Evolutionary conservation across 2,329 filamentous ascomycete genomes (phyloP).

Genomic region (Fusarium albidum): DNA sequence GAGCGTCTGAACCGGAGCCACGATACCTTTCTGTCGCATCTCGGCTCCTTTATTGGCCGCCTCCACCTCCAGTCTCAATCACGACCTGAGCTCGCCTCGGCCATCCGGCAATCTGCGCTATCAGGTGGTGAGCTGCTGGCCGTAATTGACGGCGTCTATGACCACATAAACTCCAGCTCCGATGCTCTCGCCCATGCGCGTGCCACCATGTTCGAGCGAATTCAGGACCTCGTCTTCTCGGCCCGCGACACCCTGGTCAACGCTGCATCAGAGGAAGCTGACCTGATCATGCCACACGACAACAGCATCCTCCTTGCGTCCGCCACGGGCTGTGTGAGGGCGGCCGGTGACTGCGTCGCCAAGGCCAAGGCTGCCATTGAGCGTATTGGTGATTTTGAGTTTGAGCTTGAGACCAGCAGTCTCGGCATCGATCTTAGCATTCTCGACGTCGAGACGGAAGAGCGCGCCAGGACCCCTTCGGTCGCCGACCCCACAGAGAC

Average conservation of each 20-base stretch:
- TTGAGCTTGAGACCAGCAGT: conserved; percentile 70
- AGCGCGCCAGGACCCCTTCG: conserved; percentile 45
- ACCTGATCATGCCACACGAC: conserved; percentile 82
- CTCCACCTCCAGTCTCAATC: conserved; percentile 93
- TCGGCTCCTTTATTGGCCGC: conserved; percentile 91
- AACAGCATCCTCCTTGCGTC: conserved; percentile 78
- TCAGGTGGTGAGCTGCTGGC: conserved; percentile 82
- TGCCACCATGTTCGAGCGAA: conserved; percentile 78
- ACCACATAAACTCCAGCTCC: conserved; percentile 75
- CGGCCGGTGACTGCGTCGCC: conserved; percentile 89
- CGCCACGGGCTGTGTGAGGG: conserved; percentile 87
- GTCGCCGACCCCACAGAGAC: conserved; percentile 47
- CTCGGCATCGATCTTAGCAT: conserved; percentile 64
- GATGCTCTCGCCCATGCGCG: conserved; percentile 74
- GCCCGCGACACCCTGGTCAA: conserved; percentile 81
- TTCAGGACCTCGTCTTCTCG: conserved; percentile 81
- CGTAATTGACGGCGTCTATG: conserved; percentile 83
- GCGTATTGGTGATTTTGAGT: conserved; percentile 89
- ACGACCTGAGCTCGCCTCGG: conserved; percentile 80
- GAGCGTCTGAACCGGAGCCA: conserved; percentile 82
- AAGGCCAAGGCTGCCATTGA: conserved; percentile 88
- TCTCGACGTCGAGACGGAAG: conserved; percentile 53
- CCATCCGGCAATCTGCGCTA: conserved; percentile 82
- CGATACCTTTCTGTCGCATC: conserved; percentile 87
- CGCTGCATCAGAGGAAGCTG: conserved; percentile 73